Evolutionary conservation across 2,329 filamentous ascomycete genomes (phyloP), one percentile per base, ranked within the genome.

Genomic region (Aureobasidium sp.): DNA sequence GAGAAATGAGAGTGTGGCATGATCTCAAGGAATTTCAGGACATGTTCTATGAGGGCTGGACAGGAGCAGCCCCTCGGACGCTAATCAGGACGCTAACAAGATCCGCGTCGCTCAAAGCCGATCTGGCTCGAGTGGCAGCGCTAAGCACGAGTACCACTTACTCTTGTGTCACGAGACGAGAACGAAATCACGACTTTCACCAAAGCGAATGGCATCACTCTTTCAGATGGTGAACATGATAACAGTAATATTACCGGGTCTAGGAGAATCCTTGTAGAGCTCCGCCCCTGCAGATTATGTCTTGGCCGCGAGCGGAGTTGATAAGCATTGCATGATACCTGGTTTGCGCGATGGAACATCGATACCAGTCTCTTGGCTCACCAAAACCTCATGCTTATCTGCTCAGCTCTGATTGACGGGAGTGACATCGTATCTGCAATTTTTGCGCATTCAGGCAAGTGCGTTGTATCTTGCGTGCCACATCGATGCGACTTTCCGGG

Each of bases 151-250:
- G 48, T 51, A 52, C 20, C 27, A 9, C 50, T 46, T 23, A 10
- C 12, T 56, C 53, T 47, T 36, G 53, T 57, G 53, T 57, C 53
- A 57, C 41, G 41, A 57, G 39, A 57, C 41, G 53, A 46, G 41
- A 23, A 34, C n/a, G 29, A 44, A 29, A 57, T 37, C 34, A 37
- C 23, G 39, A 55, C 20, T 23, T 27, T 57, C 9, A 41, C 41
- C 15, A 15, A 26, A 37, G 37, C 23, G 12, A 53, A 53, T 53
- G 6, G 36, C 17, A 53, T 41, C 20, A 26, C 36, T 39, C 50
- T 20, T 29, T 39, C 36, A 23, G 9, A 10, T 13, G 36, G 34
- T 41, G 36, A n/a, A 27, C n/a, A 15, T n/a, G 26, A 23, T 32
- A 42, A 29, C 37, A 42, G 12, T 20, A n/a, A 4, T 52, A n/a